Conservation (phyloP, 768 basidiomycete species). For the Gymnopilus dilepis region DNA sequence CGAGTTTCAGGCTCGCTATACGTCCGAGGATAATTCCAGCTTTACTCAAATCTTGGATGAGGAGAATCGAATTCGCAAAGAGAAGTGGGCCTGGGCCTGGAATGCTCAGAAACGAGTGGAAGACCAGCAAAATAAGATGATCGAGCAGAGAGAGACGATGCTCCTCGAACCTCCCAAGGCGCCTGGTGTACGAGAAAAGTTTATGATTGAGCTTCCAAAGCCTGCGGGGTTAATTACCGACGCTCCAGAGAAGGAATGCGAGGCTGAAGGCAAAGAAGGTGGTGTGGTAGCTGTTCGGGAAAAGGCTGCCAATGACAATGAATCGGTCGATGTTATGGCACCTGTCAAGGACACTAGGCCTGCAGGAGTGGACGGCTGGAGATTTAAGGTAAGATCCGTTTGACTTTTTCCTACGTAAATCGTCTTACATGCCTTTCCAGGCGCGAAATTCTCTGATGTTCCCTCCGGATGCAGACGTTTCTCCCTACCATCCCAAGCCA, state of each 20-base stretch:
- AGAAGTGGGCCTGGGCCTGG: constrained; percentile 93
- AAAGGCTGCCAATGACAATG: constrained; percentile 35
- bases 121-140: constrained; percentile 63
- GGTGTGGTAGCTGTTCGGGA: constrained; percentile 32
- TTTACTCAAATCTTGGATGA: constrained; percentile 92
- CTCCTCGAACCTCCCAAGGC: constrained; percentile 70
- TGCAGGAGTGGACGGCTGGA: constrained; percentile 82
- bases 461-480: constrained; percentile 85
- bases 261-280: constrained; percentile 26
- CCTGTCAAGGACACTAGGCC: constrained; percentile 73
- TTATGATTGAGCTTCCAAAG: constrained; percentile 64
- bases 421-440: constrained; percentile 42
- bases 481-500: constrained; percentile 65
- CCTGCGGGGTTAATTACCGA: constrained; percentile 60
- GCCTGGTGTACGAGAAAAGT: constrained; percentile 69
- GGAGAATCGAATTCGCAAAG: constrained; percentile 83
- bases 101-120: constrained; percentile 87
- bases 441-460: constrained; percentile 97
- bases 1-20: constrained; percentile 88
- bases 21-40: constrained; percentile 97
- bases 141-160: constrained; percentile 71
- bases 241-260: constrained; percentile 30
- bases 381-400: constrained; percentile 66
- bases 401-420: neutral
- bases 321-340: constrained; percentile 76